Base-by-base conservation (phyloP, 1,139 yeast species). In the Diutina sp. region DNA sequence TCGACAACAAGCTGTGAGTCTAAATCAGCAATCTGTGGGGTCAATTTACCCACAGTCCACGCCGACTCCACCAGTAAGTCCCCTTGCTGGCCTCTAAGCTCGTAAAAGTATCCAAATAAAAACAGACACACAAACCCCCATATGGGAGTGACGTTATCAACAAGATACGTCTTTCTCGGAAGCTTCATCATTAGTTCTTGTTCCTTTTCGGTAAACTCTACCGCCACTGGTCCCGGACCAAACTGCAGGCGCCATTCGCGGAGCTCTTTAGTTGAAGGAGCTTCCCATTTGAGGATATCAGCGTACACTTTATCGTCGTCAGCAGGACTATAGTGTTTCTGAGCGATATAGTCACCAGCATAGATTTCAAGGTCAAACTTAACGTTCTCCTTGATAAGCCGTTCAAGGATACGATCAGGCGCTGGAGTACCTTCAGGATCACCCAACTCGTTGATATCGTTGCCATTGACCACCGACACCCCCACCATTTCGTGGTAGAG, bases 291-390 rank as follows among this genome's bases (percentile, higher is more conserved):
- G 18, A 90, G 58, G 4, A 87, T 65, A 16, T 74, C 76, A 11
- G 71, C 66, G 48, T 88, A 81, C 51, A 74, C 71, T 58, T 81
- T 80, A 56, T 82, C 85, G 35, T 50, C 53, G 60, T 79, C 80
- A 51, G 77, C 87, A 4, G 73, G 74, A 38, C 73, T 68, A n/a
- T 85, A 82, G 64, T 79, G 76, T 55, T 74, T 76, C 51, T 70
- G 72, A 66, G 86, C 85, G 67, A 87, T 78, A 59, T 81, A 83
- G 66, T 93, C 98, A 4, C 95, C 88, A 14, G 93, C 86, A 66
- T 91, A 91, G 67, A 88, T 89, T 61, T 89, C 97, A 0, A 89
- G 84, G 66, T 90, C 97, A 64, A 93, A 93, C 62, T 87, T 85
- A 58, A 82, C 78, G 60, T 85, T 84, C 64, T 91, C 97, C 58